Percentiles rank a stretch among this genome's conserved stretches.
Evolutionary conservation across 129 eudicot genomes (phyloP).

Genomic region (Daucus carota): DNA sequence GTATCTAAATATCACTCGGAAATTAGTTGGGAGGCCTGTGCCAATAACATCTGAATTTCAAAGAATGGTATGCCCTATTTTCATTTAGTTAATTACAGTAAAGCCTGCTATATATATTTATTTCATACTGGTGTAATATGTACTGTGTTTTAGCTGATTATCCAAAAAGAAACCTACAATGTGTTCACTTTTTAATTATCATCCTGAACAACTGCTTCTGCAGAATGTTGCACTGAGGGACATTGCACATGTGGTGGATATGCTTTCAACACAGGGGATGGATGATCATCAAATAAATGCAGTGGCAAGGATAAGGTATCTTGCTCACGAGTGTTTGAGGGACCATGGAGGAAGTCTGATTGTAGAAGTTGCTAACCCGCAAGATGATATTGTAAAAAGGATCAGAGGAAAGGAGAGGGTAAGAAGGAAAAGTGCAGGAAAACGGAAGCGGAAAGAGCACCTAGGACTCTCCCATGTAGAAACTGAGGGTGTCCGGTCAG

Average conservation of each 20-base stretch:
- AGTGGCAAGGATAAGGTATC: conserved; percentile 63
- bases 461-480: conserved; percentile 28
- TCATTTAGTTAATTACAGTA: neutral
- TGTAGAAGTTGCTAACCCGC: conserved; percentile 33
- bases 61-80: conserved; percentile 48
- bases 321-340: conserved; percentile 80
- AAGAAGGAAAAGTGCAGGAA: conserved; percentile 52
- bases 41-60: conserved; percentile 89
- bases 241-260: conserved; percentile 44
- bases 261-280: conserved; percentile 76
- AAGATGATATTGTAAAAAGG: conserved; percentile 41
- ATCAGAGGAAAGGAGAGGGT: conserved; percentile 75
- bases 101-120: neutral
- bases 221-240: conserved; percentile 11
- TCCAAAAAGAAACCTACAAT: neutral
- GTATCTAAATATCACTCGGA: conserved; percentile 69
- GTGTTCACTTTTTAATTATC: neutral
- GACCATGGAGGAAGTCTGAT: conserved; percentile 60
- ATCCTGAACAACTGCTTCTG: neutral
- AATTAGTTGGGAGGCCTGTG: conserved; percentile 75
- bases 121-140: neutral
- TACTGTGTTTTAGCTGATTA: neutral
- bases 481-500: conserved; percentile 20
- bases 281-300: conserved; percentile 82
- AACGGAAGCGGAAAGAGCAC: conserved; percentile 72